Evolutionary conservation across 768 basidiomycete species (phyloP), one percentile per base, ranked within the genome.

Genomic region (Hygrocybe punicea): DNA sequence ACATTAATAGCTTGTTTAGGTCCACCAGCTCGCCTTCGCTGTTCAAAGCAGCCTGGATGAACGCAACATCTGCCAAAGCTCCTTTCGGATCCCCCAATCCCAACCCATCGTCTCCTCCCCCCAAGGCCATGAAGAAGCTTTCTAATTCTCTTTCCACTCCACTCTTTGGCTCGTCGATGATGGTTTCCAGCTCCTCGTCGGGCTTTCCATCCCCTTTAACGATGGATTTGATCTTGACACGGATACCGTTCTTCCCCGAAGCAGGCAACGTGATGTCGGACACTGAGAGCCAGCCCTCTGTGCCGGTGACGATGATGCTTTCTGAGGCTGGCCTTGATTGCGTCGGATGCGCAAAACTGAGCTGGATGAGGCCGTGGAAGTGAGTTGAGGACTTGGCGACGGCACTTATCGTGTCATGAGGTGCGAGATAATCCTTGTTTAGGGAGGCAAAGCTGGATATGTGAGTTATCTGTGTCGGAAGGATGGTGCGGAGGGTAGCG

Each of bases 321-420:
- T 77, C 76, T 3, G 67, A 55, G 10, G 64, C 58, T 24, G 80
- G 71, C 39, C 73, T 67, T 50, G 77, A 67, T 56, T 71, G 57
- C 14, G 73, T 78, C 3, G 87, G 85, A 8, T 77, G 78, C 10
- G 81, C 87, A 60, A 78, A 84, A n/a, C 83, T 84, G 62, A 90
- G 68, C 60, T 86, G 82, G 55, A 83, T 74, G 39, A 79, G 78
- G 7, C 88, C 89, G 56, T 84, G 82, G 51, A 77, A 73, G 39
- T 74, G 52, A 39, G 78, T 71, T 19, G 80, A 82, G 33, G 81
- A 79, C 58, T 77, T 75, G 57, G 81, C 71, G 58, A 83, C 66
- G 19, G 81, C 75, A 60, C 84, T 77, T 63, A 96, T 81, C 8
- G 91, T 93, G 74, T 95, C 93, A 62, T 86, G 83, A 0, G 92